Percentiles rank a stretch among this genome's conserved stretches.
phyloP scores from a whole-genome alignment of 805 yeast genomes.

The Saturnispora saitoi region DNA sequence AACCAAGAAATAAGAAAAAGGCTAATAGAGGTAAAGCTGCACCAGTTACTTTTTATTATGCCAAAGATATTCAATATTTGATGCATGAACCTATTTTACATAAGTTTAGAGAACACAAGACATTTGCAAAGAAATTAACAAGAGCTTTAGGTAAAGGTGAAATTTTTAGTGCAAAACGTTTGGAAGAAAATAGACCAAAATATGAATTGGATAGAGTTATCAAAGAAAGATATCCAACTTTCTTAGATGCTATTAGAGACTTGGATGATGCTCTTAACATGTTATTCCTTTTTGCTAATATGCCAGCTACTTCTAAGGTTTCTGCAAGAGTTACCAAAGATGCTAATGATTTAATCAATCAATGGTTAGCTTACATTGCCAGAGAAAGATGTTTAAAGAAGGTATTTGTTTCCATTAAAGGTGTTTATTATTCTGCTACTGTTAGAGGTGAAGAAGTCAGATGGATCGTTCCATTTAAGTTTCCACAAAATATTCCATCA shows the following conservation, averaged over 20 bases:
- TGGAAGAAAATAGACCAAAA: slow-evolving; percentile 73
- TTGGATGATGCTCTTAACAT: slow-evolving; percentile 92
- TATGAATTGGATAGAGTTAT: slow-evolving; percentile 85
- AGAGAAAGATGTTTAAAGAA: slow-evolving; percentile 73
- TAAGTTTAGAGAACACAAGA: slow-evolving; percentile 91
- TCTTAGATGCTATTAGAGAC: slow-evolving; percentile 85
- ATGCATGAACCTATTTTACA: slow-evolving; percentile 89
- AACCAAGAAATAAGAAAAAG: slow-evolving; percentile 90
- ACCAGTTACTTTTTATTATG: slow-evolving; percentile 87
- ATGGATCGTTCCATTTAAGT: slow-evolving; percentile 96
- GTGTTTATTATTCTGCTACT: slow-evolving; percentile 88
- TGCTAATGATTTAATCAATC: slow-evolving; percentile 79
- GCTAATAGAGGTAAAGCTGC: slow-evolving; percentile 98
- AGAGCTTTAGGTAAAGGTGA: slow-evolving; percentile 90
- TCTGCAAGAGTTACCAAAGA: slow-evolving; percentile 75
- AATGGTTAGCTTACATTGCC: slow-evolving; percentile 92
- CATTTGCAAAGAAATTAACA: slow-evolving; percentile 84
- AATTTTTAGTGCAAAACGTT: slow-evolving; percentile 74
- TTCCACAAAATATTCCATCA: slow-evolving; percentile 89
- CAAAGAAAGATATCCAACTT: slow-evolving; percentile 93
- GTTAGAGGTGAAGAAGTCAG: slow-evolving; percentile 87
- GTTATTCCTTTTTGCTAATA: slow-evolving; percentile 86
- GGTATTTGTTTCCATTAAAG: slow-evolving; percentile 93
- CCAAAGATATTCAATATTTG: slow-evolving; percentile 89
- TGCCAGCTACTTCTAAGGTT: slow-evolving; percentile 88